phyloP scores from a whole-genome alignment of 2,329 filamentous ascomycete genomes.

The Intubia oerlemansii region DNA sequence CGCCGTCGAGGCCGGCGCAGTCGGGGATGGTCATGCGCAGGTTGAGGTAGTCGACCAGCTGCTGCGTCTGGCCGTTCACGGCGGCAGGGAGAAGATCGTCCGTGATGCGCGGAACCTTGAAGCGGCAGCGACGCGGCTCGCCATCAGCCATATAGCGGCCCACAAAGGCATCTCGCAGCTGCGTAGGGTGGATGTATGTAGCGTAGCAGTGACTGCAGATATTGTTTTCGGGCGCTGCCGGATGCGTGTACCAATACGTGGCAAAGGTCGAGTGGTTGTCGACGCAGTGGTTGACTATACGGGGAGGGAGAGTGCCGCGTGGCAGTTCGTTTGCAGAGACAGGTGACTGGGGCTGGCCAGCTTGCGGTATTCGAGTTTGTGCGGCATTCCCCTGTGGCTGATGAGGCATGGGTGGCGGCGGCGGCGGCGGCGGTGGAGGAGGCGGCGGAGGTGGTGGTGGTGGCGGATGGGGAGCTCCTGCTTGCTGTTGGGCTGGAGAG shows the following conservation, averaged over 20 bases:
- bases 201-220: slow-evolving; percentile 21
- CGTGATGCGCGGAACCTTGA: slow-evolving; percentile 15
- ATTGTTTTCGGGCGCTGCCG: slow-evolving; percentile 12
- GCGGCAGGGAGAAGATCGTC: slow-evolving; percentile 15
- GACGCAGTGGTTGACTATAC: slow-evolving; percentile 10
- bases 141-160: slow-evolving; percentile 3
- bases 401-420: too few species aligned
- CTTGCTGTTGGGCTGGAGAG: too few species aligned
- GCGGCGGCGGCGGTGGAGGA: neutral
- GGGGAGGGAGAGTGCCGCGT: neutral
- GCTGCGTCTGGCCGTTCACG: slow-evolving; percentile 10
- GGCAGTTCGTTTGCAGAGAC: neutral
- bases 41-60: slow-evolving; percentile 12
- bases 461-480: too few species aligned
- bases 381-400: neutral
- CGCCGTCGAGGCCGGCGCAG: slow-evolving; percentile 12
- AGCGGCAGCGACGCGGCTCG: slow-evolving; percentile 10
- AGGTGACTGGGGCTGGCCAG: neutral
- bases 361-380: neutral
- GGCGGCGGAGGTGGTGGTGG: slow-evolving; percentile 1
- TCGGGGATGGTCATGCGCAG: slow-evolving; percentile 10
- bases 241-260: slow-evolving; percentile 18
- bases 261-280: slow-evolving; percentile 10
- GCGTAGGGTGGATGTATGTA: slow-evolving; percentile 14
- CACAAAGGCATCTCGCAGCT: slow-evolving; percentile 12